Conservation (phyloP, 2,329 filamentous ascomycete species). For the Talaromyces sp. region DNA sequence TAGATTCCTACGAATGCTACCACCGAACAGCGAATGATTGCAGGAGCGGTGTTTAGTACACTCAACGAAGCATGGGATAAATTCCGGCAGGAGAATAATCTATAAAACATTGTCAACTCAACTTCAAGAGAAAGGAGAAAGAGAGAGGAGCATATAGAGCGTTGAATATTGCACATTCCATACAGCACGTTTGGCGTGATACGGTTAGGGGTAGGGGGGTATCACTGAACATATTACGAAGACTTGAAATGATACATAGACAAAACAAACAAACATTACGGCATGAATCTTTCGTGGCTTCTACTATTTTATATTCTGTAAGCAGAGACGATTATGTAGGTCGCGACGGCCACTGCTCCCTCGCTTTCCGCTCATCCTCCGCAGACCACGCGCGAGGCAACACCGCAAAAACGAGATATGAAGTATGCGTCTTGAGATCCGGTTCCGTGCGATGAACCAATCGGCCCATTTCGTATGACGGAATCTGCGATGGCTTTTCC, state of each 20-base stretch:
- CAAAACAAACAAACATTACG: no score
- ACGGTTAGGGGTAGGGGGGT: background rate
- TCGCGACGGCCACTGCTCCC: constrained; percentile 61
- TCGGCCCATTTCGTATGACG: constrained; percentile 72
- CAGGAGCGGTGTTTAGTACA: constrained; percentile 62
- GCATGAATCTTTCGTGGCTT: background rate
- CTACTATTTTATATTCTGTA: background rate
- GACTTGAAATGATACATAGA: background rate
- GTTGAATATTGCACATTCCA: background rate
- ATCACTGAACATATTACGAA: constrained; percentile 8
- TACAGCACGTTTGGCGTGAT: background rate
- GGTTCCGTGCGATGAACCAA: constrained; percentile 78
- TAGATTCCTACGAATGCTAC: constrained; percentile 64
- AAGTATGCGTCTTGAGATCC: constrained; percentile 93
- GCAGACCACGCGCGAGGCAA: constrained; percentile 83
- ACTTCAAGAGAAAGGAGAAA: background rate
- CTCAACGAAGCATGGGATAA: constrained; percentile 69
- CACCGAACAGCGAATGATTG: constrained; percentile 67
- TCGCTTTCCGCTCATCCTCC: constrained; percentile 71
- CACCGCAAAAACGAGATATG: constrained; percentile 91
- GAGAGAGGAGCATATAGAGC: background rate
- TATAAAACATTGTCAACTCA: constrained; percentile 36
- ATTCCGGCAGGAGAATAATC: constrained; percentile 62
- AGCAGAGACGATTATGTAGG: background rate
- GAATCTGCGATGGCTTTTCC: constrained; percentile 24